Base-by-base conservation (phyloP, 2,329 filamentous ascomycete genomes). In the Ascochyta clinopodiicola region DNA sequence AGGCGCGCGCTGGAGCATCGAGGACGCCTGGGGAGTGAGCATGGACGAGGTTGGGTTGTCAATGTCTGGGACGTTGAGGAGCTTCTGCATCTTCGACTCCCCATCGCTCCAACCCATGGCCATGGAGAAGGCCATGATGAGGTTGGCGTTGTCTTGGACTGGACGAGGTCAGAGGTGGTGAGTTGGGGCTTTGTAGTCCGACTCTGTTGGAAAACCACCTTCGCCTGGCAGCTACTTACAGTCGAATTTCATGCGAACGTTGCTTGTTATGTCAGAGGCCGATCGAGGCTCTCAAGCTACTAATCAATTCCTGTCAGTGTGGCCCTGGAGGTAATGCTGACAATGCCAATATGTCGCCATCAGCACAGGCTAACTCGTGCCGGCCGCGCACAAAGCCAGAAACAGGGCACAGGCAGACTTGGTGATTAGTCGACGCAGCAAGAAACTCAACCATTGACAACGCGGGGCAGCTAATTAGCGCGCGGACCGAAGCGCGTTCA, bases 31-130 rank as follows among this genome's bases (percentile, higher is more conserved):
- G 5, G 81, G 79, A 0, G 86, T 86, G 1, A 95, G 81, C 48
- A 85, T 86, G 0, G 82, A 78, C 1, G 82, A 75, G 0, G 89
- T 92, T 0, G 91, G 90, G 66, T 95, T 93, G 43, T 84, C 80
- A 27, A 73, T 60, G 2, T 76, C 71, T 0, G 87, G 86, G 0
- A 88, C 79, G 31, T 78, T 81, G 53, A 93, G 81, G 5, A 87
- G 79, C 15, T 77, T 71, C 52, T 89, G 89, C 74, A 94, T 84
- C 44, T 82, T 80, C 37, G 79, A 67, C 74, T 94, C 90, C 63
- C 90, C 90, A 9, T 82, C 72, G 72, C 90, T 87, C 80, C 84
- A 92, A 40, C 77, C 66, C 55, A 79, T 68, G 5, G 72, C 77
- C 59, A 80, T 70, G 17, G 72, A 77, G 68, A 81, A 78, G 2